Percentiles rank a stretch among this genome's conserved stretches.
Evolutionary conservation across 225 moss, liverwort and hornwort genomes (phyloP).

Genomic region (Physcomitrellopsis africana): DNA sequence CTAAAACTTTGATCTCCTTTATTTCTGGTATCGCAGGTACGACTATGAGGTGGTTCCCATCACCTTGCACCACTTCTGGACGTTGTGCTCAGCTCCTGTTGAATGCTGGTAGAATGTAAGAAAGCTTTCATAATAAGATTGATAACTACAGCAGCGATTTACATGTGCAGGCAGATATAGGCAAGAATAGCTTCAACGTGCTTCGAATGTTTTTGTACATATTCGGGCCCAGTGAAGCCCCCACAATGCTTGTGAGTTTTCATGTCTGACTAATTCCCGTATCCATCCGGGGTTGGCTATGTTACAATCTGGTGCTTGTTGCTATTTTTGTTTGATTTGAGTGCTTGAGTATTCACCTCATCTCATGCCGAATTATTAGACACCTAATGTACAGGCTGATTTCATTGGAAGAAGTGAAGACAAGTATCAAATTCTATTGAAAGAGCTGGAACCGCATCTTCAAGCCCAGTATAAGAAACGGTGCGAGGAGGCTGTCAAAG

Average conservation of each 20-base stretch:
- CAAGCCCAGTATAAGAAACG: constrained; percentile 59
- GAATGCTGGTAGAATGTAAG: constrained; percentile 9
- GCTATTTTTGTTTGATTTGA: not conserved
- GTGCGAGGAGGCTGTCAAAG: constrained; percentile 87
- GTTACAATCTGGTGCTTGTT: not conserved
- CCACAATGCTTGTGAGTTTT: constrained; percentile 68
- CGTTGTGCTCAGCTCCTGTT: constrained; percentile 12
- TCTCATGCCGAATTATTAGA: not conserved
- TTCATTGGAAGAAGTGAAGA: constrained; percentile 75
- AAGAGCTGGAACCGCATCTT: constrained; percentile 60
- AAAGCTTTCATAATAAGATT: constrained; percentile 5
- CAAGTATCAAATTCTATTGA: constrained; percentile 61
- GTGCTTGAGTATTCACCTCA: constrained; percentile 3
- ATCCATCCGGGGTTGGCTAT: not conserved
- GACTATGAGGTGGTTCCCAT: constrained; percentile 72
- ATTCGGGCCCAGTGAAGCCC: constrained; percentile 66
- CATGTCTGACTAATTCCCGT: constrained; percentile 13
- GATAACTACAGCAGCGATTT: not conserved
- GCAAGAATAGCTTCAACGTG: constrained; percentile 80
- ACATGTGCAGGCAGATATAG: constrained; percentile 75
- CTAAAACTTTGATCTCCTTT: constrained; percentile 4
- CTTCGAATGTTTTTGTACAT: constrained; percentile 66
- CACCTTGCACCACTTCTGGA: constrained; percentile 13
- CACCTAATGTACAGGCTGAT: constrained; percentile 57
- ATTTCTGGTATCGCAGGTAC: constrained; percentile 56